Evolutionary conservation across 2,329 filamentous ascomycete genomes (phyloP).

Genomic region (Gnomoniopsis smithogilvyi): DNA sequence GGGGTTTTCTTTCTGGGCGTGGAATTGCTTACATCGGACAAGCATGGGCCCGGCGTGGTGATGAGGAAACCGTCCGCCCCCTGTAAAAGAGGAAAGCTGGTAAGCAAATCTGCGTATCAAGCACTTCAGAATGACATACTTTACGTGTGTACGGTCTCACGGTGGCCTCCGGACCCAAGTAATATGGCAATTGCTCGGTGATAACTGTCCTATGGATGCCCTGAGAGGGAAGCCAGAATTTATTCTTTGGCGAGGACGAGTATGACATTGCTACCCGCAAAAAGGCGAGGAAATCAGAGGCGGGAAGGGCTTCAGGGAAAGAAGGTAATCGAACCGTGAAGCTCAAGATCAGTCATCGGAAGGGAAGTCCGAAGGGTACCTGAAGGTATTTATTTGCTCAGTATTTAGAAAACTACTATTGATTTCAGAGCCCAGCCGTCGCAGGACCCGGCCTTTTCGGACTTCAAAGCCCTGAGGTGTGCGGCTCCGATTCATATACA

Average conservation of each 20-base stretch:
- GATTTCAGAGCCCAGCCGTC: background rate
- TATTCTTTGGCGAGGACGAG: conserved; percentile 44
- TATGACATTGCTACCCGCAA: conserved; percentile 5
- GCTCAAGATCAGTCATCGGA: background rate
- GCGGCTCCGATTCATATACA: too few species aligned
- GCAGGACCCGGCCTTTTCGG: too few species aligned
- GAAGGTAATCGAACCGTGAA: background rate
- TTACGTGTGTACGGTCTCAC: conserved; percentile 55
- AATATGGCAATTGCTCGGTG: conserved; percentile 54
- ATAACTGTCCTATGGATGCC: conserved; percentile 61
- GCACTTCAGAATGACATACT: too few species aligned
- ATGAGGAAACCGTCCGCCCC: conserved; percentile 61
- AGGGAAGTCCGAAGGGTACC: background rate
- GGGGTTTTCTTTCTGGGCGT: background rate
- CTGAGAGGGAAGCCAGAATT: conserved; percentile 58
- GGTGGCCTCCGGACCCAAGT: conserved; percentile 56
- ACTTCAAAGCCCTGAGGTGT: too few species aligned
- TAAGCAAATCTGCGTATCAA: conserved; percentile 12
- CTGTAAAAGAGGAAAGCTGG: conserved; percentile 29
- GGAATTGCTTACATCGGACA: conserved; percentile 52
- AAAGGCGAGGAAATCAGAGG: background rate
- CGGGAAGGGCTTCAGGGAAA: background rate
- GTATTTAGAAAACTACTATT: too few species aligned
- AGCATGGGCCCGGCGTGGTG: conserved; percentile 52
- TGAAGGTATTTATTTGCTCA: background rate